A percentile compares a stretch with the other conserved stretches of the same genome.
Conservation (phyloP, 2,329 filamentous ascomycete genomes). For the Claviceps pusilla region DNA sequence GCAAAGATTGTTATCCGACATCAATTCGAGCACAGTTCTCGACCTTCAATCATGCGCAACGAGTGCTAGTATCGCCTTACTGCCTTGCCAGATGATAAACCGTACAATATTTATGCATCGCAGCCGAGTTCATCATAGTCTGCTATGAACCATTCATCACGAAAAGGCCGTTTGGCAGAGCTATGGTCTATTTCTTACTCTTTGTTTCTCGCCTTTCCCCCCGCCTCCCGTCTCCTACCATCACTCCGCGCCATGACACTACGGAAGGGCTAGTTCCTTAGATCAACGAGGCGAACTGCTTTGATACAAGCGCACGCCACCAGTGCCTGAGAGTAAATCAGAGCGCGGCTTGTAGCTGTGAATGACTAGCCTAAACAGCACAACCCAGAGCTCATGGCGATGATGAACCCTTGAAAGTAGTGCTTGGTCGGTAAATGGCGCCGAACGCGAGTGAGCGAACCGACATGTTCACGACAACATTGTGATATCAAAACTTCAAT, state of each 20-base stretch:
- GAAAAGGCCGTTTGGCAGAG: background rate
- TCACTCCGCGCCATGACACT: background rate
- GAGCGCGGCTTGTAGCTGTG: background rate
- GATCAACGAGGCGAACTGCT: background rate
- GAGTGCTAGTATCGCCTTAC: too few species aligned
- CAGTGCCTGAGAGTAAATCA: too few species aligned
- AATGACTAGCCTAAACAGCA: too few species aligned
- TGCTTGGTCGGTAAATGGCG: too few species aligned
- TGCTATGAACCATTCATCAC: background rate
- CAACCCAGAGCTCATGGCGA: too few species aligned
- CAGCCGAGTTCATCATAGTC: background rate
- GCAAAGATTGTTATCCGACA: background rate
- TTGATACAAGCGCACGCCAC: background rate
- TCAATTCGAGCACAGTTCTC: background rate
- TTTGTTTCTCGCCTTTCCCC: background rate
- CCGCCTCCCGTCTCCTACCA: background rate
- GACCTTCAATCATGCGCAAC: too few species aligned
- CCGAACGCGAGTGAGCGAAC: too few species aligned
- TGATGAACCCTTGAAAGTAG: too few species aligned
- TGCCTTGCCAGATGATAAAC: too few species aligned
- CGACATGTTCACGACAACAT: too few species aligned
- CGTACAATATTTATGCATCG: too few species aligned
- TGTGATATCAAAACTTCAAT: too few species aligned
- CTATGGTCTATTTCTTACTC: background rate
- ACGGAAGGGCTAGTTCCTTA: background rate